Conservation (phyloP, 2,329 filamentous ascomycete species). For the Ophiostoma montium region DNA sequence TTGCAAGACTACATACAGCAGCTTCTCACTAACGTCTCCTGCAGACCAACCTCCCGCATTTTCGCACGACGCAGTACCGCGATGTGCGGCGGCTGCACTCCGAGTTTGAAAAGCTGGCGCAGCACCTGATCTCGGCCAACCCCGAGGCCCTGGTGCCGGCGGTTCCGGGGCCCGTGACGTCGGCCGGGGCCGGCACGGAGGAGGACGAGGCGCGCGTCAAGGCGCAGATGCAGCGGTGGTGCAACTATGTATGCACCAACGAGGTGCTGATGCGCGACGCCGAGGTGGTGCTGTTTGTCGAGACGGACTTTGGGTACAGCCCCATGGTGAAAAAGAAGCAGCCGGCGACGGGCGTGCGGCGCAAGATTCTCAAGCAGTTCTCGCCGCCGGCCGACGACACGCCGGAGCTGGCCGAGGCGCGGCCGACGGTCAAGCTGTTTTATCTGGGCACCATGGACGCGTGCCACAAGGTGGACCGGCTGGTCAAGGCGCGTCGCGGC, state of each 20-base stretch:
- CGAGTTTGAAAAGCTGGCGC: constrained; percentile 90
- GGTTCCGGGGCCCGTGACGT: constrained; percentile 86
- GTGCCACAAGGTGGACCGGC: constrained; percentile 89
- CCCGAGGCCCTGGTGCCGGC: constrained; percentile 89
- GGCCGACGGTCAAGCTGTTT: constrained; percentile 87
- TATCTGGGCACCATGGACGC: constrained; percentile 92
- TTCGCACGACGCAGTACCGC: constrained; percentile 94
- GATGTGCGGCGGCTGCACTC: constrained; percentile 91
- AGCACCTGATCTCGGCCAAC: constrained; percentile 94
- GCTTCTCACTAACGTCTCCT: background rate
- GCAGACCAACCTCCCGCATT: constrained; percentile 96
- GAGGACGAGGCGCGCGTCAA: constrained; percentile 90
- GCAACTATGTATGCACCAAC: constrained; percentile 85
- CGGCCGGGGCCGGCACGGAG: constrained; percentile 87
- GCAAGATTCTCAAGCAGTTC: constrained; percentile 96
- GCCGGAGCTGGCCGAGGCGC: constrained; percentile 77
- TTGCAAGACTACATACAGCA: background rate
- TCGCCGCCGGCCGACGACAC: constrained; percentile 95
- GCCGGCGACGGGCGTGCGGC: constrained; percentile 84
- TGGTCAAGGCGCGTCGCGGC: constrained; percentile 83
- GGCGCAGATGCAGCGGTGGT: constrained; percentile 79
- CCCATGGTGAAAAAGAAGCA: constrained; percentile 93
- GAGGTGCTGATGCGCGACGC: constrained; percentile 90
- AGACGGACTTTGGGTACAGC: constrained; percentile 96
- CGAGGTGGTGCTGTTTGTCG: constrained; percentile 96